These are phyloP conservation scores for Cystofilobasidium bisporidii DNA, from an alignment of 768 basidiomycete genomes.

Conservation along the genomic window DNA sequence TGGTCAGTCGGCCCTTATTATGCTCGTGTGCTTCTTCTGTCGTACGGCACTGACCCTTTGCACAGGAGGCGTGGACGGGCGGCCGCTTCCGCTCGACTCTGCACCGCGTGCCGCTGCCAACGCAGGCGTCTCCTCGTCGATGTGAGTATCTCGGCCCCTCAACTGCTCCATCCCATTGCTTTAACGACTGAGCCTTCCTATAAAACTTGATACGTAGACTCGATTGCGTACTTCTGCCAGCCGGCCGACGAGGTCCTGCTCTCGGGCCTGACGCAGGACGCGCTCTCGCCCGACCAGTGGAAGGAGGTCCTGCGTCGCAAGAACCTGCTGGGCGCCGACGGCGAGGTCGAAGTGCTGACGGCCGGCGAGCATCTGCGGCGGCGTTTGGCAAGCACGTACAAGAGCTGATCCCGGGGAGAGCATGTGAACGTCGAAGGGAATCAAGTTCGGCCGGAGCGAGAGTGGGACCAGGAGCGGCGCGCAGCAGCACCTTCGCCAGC, in stretches of 20 bases:
- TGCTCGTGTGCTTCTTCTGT: background rate
- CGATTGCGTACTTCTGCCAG: slow-evolving; percentile 23
- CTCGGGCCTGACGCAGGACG: background rate
- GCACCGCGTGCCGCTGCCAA: slow-evolving; percentile 15
- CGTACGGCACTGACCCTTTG: background rate
- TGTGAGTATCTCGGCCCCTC: background rate
- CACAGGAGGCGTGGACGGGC: background rate
- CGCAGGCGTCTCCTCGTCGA: background rate
- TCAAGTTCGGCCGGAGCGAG: too few relatives aligned
- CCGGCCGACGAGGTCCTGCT: slow-evolving; percentile 11
- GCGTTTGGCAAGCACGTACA: slow-evolving; percentile 10
- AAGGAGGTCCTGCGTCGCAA: slow-evolving; percentile 6
- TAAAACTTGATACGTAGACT: background rate
- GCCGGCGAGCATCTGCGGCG: slow-evolving; percentile 12
- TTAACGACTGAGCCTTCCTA: background rate
- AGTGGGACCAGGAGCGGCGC: too few relatives aligned
- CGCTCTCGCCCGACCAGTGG: background rate
- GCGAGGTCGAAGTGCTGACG: slow-evolving; percentile 6
- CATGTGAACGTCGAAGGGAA: too few relatives aligned
- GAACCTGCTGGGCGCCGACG: background rate
- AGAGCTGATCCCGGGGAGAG: background rate
- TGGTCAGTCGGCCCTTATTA: background rate
- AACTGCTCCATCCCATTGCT: background rate
- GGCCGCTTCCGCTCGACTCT: background rate
- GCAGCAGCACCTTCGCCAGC: too few relatives aligned